Evolutionary conservation across 441 rosid genomes (phyloP).

Genomic region (Pelargonium citronellum): DNA sequence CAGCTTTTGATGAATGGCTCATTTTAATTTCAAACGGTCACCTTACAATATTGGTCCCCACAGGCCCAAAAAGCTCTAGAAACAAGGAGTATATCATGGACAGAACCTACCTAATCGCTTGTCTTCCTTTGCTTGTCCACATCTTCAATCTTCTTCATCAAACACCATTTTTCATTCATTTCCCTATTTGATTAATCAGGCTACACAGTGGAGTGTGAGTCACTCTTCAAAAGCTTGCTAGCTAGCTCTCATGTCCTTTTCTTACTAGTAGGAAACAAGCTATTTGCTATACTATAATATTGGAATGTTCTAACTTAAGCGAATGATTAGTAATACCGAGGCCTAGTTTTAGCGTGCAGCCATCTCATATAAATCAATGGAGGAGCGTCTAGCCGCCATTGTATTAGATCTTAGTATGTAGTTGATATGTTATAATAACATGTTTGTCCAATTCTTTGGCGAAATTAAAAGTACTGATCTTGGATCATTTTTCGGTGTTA

Average conservation of each 20-base stretch:
- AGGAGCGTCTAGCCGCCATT: neutral
- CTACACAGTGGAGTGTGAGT: neutral
- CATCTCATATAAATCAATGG: neutral
- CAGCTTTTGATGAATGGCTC: neutral
- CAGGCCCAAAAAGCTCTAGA: neutral
- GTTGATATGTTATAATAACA: neutral
- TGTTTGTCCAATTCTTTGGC: neutral
- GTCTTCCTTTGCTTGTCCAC: neutral
- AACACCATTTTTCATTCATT: neutral
- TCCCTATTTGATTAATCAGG: neutral
- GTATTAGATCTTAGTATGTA: too few species aligned
- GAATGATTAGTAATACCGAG: neutral
- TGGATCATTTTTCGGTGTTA: neutral
- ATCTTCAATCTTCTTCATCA: neutral
- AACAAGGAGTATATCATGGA: neutral
- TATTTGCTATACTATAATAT: neutral
- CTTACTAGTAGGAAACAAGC: neutral
- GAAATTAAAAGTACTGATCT: neutral
- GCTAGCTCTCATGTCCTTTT: neutral
- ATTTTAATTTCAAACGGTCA: neutral
- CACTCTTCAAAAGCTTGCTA: neutral
- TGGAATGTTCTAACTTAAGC: neutral
- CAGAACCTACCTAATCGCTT: neutral
- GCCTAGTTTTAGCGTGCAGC: neutral
- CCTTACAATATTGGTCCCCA: neutral